Evolutionary conservation across 2,329 filamentous ascomycete genomes (phyloP).

Genomic region (Trichoderma aggressivum): DNA sequence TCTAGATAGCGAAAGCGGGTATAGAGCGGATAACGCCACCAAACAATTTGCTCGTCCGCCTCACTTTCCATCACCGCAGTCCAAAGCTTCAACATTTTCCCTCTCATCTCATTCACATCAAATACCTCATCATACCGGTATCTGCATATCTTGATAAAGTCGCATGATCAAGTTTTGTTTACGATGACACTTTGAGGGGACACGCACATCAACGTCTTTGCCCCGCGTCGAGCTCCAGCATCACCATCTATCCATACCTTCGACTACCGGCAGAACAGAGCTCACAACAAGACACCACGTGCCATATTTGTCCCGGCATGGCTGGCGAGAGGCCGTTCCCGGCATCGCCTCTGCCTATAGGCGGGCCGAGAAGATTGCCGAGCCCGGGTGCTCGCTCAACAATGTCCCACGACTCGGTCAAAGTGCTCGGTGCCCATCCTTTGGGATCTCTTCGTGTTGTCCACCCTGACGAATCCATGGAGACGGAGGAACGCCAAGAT

Average conservation of each 20-base stretch:
- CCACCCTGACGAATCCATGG: constrained; percentile 19
- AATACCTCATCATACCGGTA: not conserved
- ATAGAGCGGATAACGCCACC: constrained; percentile 8
- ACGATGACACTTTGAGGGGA: not conserved
- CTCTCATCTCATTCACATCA: not conserved
- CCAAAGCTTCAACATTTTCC: not conserved
- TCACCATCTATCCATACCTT: not conserved
- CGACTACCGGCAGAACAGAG: not conserved
- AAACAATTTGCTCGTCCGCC: not conserved
- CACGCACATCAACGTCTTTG: not conserved
- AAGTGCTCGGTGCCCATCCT: constrained; percentile 39
- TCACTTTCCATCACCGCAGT: not conserved
- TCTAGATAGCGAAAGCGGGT: not conserved
- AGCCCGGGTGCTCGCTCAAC: constrained; percentile 31
- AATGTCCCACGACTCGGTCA: constrained; percentile 38
- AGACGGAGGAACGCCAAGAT: constrained; percentile 23
- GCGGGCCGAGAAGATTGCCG: constrained; percentile 36
- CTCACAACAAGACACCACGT: not conserved
- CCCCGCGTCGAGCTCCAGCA: not conserved
- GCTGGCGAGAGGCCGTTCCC: not conserved
- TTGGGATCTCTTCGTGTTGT: constrained; percentile 43
- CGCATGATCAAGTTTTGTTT: not conserved
- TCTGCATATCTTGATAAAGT: no score
- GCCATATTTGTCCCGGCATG: not conserved
- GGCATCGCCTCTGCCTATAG: constrained; percentile 16